phyloP scores from a whole-genome alignment of 805 yeast species.

The Schwanniomyces vanrijiae region DNA sequence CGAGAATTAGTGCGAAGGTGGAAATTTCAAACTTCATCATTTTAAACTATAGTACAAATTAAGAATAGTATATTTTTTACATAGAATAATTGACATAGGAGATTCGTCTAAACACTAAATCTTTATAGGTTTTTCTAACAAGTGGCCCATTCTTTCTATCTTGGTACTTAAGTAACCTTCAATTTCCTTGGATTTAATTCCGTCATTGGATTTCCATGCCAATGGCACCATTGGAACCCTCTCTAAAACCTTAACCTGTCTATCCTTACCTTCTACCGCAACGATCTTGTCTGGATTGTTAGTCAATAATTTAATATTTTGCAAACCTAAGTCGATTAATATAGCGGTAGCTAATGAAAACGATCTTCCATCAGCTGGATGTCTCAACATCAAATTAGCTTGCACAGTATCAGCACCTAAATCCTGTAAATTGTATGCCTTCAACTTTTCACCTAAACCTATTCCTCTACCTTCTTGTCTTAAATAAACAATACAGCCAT shows the following conservation, averaged over 20 bases:
- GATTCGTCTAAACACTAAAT: constrained; percentile 12
- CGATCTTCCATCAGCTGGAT: constrained; percentile 97
- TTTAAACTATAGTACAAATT: neutral
- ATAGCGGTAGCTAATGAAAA: constrained; percentile 94
- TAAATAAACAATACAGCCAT: constrained; percentile 91
- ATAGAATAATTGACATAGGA: neutral
- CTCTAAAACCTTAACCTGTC: constrained; percentile 72
- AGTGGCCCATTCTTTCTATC: constrained; percentile 96
- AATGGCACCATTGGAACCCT: constrained; percentile 97
- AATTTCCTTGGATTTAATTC: constrained; percentile 81
- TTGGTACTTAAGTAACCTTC: constrained; percentile 93
- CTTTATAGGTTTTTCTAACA: constrained; percentile 52
- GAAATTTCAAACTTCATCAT: neutral
- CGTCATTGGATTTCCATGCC: constrained; percentile 68
- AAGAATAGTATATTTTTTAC: neutral
- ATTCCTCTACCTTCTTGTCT: constrained; percentile 99
- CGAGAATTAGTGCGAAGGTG: neutral
- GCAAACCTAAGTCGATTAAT: constrained; percentile 74
- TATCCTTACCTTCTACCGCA: constrained; percentile 88
- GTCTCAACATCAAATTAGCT: constrained; percentile 88
- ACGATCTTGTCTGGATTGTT: constrained; percentile 95
- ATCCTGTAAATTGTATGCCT: constrained; percentile 96
- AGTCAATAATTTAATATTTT: constrained; percentile 74
- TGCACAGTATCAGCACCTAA: constrained; percentile 98
- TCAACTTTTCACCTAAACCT: constrained; percentile 95